Conservation (phyloP, 2,329 filamentous ascomycete species). For the Cadophora gregata region DNA sequence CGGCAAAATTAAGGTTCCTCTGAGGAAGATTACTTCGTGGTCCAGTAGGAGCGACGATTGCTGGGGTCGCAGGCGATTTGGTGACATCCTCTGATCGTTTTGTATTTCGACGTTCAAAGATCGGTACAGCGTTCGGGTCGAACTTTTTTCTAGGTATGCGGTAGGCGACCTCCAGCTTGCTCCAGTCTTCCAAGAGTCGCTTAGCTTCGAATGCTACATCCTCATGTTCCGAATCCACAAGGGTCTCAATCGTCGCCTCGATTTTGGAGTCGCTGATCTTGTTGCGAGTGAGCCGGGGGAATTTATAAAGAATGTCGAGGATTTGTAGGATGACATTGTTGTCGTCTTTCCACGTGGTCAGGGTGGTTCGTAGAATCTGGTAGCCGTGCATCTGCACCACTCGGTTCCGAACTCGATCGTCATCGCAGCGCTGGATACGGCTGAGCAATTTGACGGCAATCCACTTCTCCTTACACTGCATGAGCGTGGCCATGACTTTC, state of each 20-base stretch:
- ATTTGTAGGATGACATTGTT: conserved; percentile 89
- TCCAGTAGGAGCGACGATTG: conserved; percentile 52
- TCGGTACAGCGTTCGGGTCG: conserved; percentile 66
- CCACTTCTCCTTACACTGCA: conserved; percentile 99
- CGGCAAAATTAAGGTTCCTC: conserved; percentile 59
- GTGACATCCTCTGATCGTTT: conserved; percentile 59
- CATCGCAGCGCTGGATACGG: conserved; percentile 85
- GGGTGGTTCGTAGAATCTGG: conserved; percentile 86
- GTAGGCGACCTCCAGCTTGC: conserved; percentile 87
- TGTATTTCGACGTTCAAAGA: conserved; percentile 69
- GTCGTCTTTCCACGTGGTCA: conserved; percentile 88
- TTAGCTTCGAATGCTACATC: conserved; percentile 75
- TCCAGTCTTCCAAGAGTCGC: conserved; percentile 82
- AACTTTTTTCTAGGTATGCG: conserved; percentile 90
- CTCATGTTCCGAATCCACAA: conserved; percentile 73
- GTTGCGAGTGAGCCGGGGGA: conserved; percentile 91
- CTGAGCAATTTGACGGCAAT: conserved; percentile 93
- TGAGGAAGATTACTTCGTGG: conserved; percentile 55
- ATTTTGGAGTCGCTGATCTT: conserved; percentile 98
- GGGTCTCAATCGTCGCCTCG: conserved; percentile 75
- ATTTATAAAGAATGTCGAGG: conserved; percentile 84
- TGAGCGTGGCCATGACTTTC: conserved; percentile 94
- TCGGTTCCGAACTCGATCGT: conserved; percentile 84
- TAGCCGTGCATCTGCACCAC: conserved; percentile 98
- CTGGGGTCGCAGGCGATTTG: conserved; percentile 35